Evolutionary conservation across 495 filamentous ascomycete genomes (phyloP).

Genomic region (Poronia punctata): DNA sequence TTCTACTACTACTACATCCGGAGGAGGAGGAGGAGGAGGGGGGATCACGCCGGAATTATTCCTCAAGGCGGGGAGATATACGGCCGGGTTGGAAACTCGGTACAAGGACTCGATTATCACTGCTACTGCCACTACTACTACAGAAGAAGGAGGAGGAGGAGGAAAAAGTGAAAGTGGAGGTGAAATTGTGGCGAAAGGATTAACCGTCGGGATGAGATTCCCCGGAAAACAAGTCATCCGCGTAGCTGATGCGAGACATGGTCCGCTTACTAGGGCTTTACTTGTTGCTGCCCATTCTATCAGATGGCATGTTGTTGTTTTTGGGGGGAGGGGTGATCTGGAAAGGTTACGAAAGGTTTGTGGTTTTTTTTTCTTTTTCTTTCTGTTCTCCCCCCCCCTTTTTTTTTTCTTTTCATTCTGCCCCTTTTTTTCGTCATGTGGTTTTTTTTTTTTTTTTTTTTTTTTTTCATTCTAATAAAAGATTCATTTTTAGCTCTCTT

Average conservation of each 20-base stretch:
- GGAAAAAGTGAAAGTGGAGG: no score
- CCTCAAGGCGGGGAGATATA: constrained; percentile 54
- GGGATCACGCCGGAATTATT: constrained; percentile 52
- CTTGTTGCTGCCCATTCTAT: constrained; percentile 46
- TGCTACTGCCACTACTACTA: constrained; percentile 14
- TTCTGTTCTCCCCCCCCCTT: no score
- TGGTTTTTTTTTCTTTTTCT: no score
- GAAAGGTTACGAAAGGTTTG: constrained; percentile 39
- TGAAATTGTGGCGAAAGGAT: constrained; percentile 28
- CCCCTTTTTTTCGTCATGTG: no score
- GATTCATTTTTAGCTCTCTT: constrained; percentile 29
- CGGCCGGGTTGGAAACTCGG: constrained; percentile 53
- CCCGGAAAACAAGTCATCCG: constrained; percentile 50
- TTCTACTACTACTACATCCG: constrained; percentile 31
- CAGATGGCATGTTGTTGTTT: constrained; percentile 57
- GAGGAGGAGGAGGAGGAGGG: constrained; percentile 28
- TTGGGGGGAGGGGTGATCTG: constrained; percentile 38
- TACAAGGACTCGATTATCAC: constrained; percentile 50
- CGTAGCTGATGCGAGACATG: constrained; percentile 48
- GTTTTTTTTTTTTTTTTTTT: no score
- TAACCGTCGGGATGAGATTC: constrained; percentile 53
- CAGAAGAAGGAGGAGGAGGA: no score
- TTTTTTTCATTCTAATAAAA: no score
- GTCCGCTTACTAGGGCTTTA: constrained; percentile 48
- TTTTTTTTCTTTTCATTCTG: no score